Evolutionary conservation across 2,329 filamentous ascomycete species (phyloP).

Genomic region (Emydomyces testavorans): DNA sequence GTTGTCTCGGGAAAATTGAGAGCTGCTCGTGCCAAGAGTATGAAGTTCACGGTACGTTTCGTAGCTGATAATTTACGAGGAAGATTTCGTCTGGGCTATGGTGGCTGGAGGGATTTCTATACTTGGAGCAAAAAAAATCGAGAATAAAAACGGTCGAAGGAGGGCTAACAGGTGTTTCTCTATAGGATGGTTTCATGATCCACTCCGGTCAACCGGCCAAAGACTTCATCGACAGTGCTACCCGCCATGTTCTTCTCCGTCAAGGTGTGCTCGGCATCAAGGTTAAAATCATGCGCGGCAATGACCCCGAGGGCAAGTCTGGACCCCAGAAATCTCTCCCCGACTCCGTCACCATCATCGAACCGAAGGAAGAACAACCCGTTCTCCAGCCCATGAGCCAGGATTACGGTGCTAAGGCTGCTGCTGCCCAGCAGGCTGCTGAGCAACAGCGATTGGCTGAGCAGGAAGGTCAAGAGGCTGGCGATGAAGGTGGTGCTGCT

Average conservation of each 20-base stretch:
- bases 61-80: background rate
- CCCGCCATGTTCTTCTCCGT: conserved; percentile 97
- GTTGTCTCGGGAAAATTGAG: conserved; percentile 98
- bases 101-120: background rate
- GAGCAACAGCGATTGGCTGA: conserved; percentile 48
- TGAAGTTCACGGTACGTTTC: conserved; percentile 91
- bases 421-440: conserved; percentile 47
- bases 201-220: conserved; percentile 99
- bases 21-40: conserved; percentile 97
- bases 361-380: conserved; percentile 98
- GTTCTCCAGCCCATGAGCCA: conserved; percentile 92
- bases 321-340: conserved; percentile 94
- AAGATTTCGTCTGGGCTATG: background rate
- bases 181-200: conserved; percentile 96
- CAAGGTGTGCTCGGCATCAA: conserved; percentile 99
- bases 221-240: conserved; percentile 98
- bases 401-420: conserved; percentile 94
- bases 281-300: conserved; percentile 99
- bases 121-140: no score
- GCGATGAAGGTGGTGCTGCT: conserved; percentile 33
- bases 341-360: conserved; percentile 98
- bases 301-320: conserved; percentile 97
- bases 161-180: conserved; percentile 4
- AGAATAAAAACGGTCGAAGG: no score
- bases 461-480: conserved; percentile 34